Evolutionary conservation across 306 rosid species (phyloP).

Genomic region (Macrotyloma uniflorum): DNA sequence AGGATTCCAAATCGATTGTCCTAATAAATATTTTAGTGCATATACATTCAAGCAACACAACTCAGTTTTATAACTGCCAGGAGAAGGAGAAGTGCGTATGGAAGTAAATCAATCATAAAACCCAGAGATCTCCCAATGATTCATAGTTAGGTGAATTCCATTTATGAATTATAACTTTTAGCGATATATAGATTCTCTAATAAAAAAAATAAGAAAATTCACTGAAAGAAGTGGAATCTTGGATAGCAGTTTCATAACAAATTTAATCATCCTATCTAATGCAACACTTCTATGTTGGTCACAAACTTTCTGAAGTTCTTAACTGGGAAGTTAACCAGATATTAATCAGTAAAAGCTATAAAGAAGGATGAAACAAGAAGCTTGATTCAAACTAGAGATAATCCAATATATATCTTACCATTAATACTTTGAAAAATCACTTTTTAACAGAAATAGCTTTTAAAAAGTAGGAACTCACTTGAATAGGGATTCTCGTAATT

Average conservation of each 20-base stretch:
- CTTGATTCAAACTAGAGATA: background rate
- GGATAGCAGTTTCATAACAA: background rate
- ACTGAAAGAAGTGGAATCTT: constrained; percentile 18
- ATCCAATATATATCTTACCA: background rate
- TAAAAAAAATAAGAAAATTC: constrained; percentile 1
- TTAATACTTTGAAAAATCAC: background rate
- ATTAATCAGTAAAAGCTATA: background rate
- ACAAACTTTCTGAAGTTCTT: constrained; percentile 5
- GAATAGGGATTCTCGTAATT: constrained; percentile 76
- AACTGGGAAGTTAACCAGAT: background rate
- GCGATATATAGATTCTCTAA: background rate
- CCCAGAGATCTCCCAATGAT: background rate
- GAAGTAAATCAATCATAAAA: constrained; percentile 6
- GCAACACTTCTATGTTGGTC: background rate
- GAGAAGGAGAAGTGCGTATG: background rate
- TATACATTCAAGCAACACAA: background rate
- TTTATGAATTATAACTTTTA: constrained; percentile 10
- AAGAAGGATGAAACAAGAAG: background rate
- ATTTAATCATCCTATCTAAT: background rate
- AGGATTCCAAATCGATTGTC: background rate
- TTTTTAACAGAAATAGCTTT: constrained; percentile 2
- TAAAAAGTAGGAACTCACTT: constrained; percentile 57
- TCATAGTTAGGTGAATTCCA: background rate
- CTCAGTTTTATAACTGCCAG: constrained; percentile 4
- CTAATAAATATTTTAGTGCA: constrained; percentile 20